Evolutionary conservation across 192 early-diverging fungal genomes (phyloP).

Genomic region (Coemansia interrupta): DNA sequence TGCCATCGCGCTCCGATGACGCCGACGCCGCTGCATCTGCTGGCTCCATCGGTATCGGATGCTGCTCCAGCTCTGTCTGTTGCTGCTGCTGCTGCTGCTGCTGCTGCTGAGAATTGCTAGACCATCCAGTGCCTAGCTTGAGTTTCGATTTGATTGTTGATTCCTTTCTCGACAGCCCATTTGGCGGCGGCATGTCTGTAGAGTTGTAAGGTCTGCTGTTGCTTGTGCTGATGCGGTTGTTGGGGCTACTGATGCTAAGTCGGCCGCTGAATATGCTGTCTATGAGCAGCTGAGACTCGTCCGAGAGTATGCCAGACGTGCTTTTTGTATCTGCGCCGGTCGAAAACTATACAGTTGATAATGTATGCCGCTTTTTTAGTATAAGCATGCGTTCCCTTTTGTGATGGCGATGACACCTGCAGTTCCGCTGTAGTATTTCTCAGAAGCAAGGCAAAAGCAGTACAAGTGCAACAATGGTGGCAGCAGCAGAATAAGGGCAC

Average conservation of each 20-base stretch:
- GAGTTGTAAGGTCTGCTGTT: not conserved
- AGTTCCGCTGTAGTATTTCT: no score
- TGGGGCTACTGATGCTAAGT: constrained; percentile 35
- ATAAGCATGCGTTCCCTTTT: no score
- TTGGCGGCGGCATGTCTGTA: constrained; percentile 2
- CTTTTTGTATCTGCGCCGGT: not conserved
- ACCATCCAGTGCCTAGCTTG: constrained; percentile 4
- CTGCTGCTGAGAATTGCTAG: not conserved
- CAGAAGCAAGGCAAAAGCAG: no score
- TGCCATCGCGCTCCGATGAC: constrained; percentile 37
- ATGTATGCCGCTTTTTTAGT: no score
- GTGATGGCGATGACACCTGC: no score
- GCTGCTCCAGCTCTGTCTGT: no score
- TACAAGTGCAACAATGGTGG: no score
- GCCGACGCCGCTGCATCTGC: not conserved
- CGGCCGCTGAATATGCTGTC: constrained; percentile 47
- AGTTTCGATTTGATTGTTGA: constrained; percentile 5
- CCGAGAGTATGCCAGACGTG: constrained; percentile 1
- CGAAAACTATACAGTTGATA: no score
- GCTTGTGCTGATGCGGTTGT: not conserved
- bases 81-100: constrained; percentile 8
- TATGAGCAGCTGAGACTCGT: constrained; percentile 45
- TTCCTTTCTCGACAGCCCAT: constrained; percentile 9
- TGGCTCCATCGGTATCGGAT: not conserved
- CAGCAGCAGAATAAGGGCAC: no score